Percentiles rank a stretch among this genome's conserved stretches.
These are phyloP conservation scores for Halteria grandinella DNA, from an alignment of 73 alveolate genomes.

Conservation along the genomic window DNA sequence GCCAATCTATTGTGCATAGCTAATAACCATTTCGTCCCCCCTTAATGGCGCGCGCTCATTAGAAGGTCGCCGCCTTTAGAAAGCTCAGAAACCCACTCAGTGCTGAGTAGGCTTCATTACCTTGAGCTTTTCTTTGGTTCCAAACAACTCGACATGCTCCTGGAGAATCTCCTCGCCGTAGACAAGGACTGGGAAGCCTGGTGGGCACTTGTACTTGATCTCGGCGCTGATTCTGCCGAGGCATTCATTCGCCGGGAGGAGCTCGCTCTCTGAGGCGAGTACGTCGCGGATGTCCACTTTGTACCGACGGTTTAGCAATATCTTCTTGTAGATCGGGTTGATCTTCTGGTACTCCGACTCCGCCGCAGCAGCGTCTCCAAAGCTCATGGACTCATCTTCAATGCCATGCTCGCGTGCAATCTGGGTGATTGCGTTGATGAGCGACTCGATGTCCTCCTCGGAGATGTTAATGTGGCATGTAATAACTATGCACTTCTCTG, in stretches of 20 bases:
- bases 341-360: neutral
- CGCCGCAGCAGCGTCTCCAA: neutral
- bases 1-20: too few species aligned
- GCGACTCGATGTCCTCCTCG: conserved; percentile 13
- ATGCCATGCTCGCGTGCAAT: conserved; percentile 17
- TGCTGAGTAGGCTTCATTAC: too few species aligned
- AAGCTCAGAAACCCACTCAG: too few species aligned
- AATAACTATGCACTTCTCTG: conserved; percentile 12
- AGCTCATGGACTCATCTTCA: neutral
- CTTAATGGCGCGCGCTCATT: too few species aligned
- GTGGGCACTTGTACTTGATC: conserved; percentile 17
- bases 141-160: conserved; percentile 45
- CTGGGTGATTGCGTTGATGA: conserved; percentile 8
- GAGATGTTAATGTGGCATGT: conserved; percentile 38
- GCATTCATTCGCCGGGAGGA: conserved; percentile 5
- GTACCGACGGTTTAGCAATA: neutral
- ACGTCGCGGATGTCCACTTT: neutral
- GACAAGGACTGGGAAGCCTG: conserved; percentile 36
- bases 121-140: too few species aligned
- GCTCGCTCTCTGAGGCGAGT: neutral
- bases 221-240: conserved; percentile 15
- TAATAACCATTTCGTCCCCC: too few species aligned
- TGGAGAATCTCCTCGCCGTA: conserved; percentile 20
- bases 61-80: too few species aligned
- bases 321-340: neutral